Evolutionary conservation across 2,329 filamentous ascomycete genomes (phyloP), one percentile per base, ranked within the genome.

Genomic region (Paecilomyces niveus): DNA sequence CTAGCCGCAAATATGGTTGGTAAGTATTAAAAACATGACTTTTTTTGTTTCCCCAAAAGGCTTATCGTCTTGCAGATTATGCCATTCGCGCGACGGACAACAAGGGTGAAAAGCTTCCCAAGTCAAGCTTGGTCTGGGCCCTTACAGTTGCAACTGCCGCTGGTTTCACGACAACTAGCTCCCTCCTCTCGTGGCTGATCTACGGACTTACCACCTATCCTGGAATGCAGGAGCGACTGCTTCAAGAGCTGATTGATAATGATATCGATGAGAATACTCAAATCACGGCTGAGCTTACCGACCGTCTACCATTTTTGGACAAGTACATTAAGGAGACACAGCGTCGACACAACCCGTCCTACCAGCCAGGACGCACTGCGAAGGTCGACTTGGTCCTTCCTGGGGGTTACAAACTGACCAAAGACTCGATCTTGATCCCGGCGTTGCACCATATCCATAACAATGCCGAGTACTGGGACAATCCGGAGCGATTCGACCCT

Each of bases 311-410:
- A 3, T 67, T 64, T 69, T 75, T 84, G 8, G 83, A 85, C 67
- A 78, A 80, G 53, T 84, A 80, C 68, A 72, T 87, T 74, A 86
- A 86, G 69, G 84, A 87, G 67, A 83, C 78, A 0, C 83, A 84
- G 66, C 78, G 84, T 2, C 74, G 75, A 2, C 84, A 86, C 72
- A 86, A 83, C 69, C 81, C 84, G 0, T 83, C 82, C 0, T 87
- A 81, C 72, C 84, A 87, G 63, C 82, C 85, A 0, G 84, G 75
- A 1, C 81, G 85, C 31, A 86, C 81, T 1, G 73, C 84, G 2
- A 80, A 80, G 60, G 72, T 72, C 3, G 84, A 86, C 65, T 70
- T 84, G 58, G 75, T 87, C 26, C 70, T 87, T 0, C 84, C 85
- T 0, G 84, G 84, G 0, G 84, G 83, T 0, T 86, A 85, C 72